Evolutionary conservation across 1,284 basidiomycete genomes (phyloP).

Genomic region (Boletellus deceptivus): DNA sequence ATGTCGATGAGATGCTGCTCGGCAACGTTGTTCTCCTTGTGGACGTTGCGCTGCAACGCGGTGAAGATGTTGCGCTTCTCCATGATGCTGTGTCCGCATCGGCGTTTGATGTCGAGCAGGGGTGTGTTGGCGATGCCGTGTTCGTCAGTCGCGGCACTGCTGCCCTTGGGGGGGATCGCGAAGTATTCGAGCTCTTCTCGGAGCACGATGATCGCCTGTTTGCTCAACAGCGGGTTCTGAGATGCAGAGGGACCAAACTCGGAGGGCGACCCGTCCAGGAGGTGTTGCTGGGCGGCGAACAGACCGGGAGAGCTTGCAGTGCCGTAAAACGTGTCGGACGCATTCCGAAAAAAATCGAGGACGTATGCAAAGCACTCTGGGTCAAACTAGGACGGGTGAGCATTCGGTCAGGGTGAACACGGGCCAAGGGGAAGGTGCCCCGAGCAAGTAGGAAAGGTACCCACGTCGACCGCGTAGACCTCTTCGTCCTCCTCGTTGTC

Average conservation of each 20-base stretch:
- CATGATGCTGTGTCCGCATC: conserved; percentile 86
- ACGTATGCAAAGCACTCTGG: conserved; percentile 95
- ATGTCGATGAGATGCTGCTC: conserved; percentile 99
- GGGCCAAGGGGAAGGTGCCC: neutral
- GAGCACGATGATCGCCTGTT: conserved; percentile 98
- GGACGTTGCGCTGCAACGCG: conserved; percentile 96
- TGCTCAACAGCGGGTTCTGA: conserved; percentile 90
- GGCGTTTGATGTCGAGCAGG: conserved; percentile 75
- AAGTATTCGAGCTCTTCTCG: conserved; percentile 99
- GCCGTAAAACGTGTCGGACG: conserved; percentile 92
- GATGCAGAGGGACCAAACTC: conserved; percentile 64
- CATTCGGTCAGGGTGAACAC: conserved; percentile 5
- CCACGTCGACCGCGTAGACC: conserved; percentile 92
- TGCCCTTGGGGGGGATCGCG: conserved; percentile 81
- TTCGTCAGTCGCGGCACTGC: conserved; percentile 65
- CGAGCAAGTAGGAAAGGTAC: conserved; percentile 35
- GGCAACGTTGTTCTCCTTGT: conserved; percentile 98
- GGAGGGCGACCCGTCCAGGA: conserved; percentile 60
- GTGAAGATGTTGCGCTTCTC: conserved; percentile 94
- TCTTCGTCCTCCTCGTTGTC: conserved; percentile 89
- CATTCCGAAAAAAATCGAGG: conserved; percentile 85
- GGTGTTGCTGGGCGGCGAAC: conserved; percentile 76
- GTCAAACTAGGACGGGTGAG: conserved; percentile 72
- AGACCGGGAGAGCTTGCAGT: conserved; percentile 71
- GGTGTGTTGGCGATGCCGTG: conserved; percentile 77